Evolutionary conservation across 371 early-diverging fungal species (phyloP), one percentile per base, ranked within the genome.

Genomic region (Rhizopus stolonifer): DNA sequence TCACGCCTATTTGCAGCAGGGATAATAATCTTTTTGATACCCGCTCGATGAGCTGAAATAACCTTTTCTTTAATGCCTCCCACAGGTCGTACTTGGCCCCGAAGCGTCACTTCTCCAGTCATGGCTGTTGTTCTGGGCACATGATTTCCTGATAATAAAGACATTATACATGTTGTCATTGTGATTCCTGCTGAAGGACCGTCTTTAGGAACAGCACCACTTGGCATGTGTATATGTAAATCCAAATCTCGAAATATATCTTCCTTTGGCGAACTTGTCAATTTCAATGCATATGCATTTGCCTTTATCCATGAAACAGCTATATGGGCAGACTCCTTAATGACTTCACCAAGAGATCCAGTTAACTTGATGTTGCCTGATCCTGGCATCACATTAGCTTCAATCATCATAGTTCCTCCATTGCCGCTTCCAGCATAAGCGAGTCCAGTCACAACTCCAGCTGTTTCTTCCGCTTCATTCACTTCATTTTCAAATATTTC

Each of bases 21-120:
- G 51, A 86, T 47, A 14, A 86, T 64, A 21, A 86, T 67, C 45
- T 67, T 75, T 26, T 58, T 60, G 9, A 92, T 73, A 10, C 90
- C 89, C 5, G 86, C 86, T 7, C 91, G 82, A 58, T 91, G 91
- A 0, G 93, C 93, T 0, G 92, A 88, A 36, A 90, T 74, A 11
- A 90, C 82, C 64, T 94, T 94, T 67, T 94, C 94, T 67, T 88
- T 87, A 62, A 94, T 85, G 7, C 94, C 93, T 1, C 94, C 94
- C 6, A 94, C 91, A 9, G 91, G 90, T 19, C 89, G 74, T 1
- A 94, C 90, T 49, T 82, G 77, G 1, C 94, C 94, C 1, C 89
- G 79, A 7, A 93, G 73, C 0, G 91, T 89, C 19, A 94, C 77
- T 69, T 94, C 94, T n/a, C 94, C 94, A 7, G 94, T 93, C 90